A percentile compares a stretch with the other conserved stretches of the same genome.
These are phyloP conservation scores for Irineochytrium annulatum DNA, from an alignment of 192 early-diverging fungal species.

Conservation along the genomic window DNA sequence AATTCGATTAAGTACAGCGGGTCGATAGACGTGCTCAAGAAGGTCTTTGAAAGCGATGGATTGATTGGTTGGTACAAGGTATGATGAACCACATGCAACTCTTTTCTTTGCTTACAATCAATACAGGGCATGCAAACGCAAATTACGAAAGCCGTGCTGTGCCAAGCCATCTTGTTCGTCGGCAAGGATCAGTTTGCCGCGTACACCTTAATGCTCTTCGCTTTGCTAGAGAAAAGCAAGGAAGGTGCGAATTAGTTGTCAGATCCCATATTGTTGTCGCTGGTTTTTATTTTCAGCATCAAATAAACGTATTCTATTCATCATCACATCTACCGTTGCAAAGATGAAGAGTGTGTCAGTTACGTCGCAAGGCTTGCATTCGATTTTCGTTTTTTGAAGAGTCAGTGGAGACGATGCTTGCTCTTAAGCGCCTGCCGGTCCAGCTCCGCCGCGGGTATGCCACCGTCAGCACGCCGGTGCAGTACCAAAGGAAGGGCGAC, in stretches of 20 bases:
- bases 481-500: conserved; percentile 40
- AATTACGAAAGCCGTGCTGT: conserved; percentile 98
- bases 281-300: too few relatives aligned
- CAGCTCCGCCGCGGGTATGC: conserved; percentile 18
- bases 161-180: conserved; percentile 96
- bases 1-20: conserved; percentile 67
- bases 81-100: too few relatives aligned
- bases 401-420: too few relatives aligned
- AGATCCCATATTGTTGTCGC: too few relatives aligned
- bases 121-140: conserved; percentile 90
- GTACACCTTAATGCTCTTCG: conserved; percentile 64
- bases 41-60: conserved; percentile 76
- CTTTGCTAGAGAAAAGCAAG: conserved; percentile 15
- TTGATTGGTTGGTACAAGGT: conserved; percentile 91
- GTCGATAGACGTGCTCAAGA: conserved; percentile 78
- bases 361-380: too few relatives aligned
- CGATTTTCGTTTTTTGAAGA: too few relatives aligned
- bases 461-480: conserved; percentile 26
- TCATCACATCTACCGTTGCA: too few relatives aligned
- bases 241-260: too few relatives aligned
- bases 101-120: too few relatives aligned
- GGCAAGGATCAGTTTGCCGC: conserved; percentile 87
- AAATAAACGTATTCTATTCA: too few relatives aligned
- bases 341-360: too few relatives aligned
- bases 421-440: conserved; percentile 8